phyloP scores from a whole-genome alignment of 2,329 filamentous ascomycete genomes.

The Colletotrichum chrysophilum region DNA sequence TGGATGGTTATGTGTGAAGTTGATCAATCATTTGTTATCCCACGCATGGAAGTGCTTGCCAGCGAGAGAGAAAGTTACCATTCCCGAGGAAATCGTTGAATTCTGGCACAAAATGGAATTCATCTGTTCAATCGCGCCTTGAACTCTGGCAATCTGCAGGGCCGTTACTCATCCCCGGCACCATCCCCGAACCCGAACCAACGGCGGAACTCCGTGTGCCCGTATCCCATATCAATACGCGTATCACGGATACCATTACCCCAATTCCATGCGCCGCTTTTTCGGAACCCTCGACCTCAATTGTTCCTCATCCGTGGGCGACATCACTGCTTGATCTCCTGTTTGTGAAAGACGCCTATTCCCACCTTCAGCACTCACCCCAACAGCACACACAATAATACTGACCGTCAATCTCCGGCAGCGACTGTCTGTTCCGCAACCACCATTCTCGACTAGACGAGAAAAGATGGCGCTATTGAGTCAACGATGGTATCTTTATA shows the following conservation, averaged over 20 bases:
- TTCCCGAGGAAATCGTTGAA: background rate
- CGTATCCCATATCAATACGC: background rate
- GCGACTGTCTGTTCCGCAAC: background rate
- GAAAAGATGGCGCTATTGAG: background rate
- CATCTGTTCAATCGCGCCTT: background rate
- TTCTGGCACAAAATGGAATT: background rate
- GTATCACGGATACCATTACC: background rate
- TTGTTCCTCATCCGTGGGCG: background rate
- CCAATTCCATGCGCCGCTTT: background rate
- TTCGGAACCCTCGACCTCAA: background rate
- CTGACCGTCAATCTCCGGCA: conserved; percentile 51
- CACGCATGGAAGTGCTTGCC: background rate
- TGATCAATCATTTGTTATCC: background rate
- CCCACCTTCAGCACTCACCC: background rate
- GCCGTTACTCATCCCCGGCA: background rate
- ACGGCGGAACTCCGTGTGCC: background rate
- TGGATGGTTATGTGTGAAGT: background rate
- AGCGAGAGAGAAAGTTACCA: background rate
- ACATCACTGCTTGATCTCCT: background rate
- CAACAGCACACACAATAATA: background rate
- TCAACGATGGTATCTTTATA: background rate
- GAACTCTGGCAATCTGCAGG: background rate
- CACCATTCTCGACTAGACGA: background rate
- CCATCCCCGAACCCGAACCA: background rate
- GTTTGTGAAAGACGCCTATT: background rate